Evolutionary conservation across 2,329 filamentous ascomycete species (phyloP).

Genomic region (Apiospora sp.): DNA sequence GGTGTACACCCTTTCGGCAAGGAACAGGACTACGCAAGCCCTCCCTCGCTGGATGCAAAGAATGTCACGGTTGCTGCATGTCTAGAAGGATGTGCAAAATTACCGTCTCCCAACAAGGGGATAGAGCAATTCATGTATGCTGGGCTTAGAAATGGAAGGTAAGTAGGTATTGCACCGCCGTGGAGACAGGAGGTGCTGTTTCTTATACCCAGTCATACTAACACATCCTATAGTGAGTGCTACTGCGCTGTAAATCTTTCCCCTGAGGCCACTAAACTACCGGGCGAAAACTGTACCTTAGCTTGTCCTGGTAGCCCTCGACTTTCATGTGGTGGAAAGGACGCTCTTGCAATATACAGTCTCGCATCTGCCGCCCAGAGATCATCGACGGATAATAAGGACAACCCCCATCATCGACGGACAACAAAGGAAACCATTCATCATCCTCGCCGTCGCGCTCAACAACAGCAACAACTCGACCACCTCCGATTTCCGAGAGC

Average conservation of each 20-base stretch:
- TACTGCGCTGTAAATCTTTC: conserved; percentile 29
- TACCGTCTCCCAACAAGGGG: conserved; percentile 25
- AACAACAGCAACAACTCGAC: neutral
- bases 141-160: conserved; percentile 39
- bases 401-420: neutral
- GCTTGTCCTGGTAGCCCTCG: conserved; percentile 36
- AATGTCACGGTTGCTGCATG: conserved; percentile 36
- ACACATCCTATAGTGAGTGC: conserved; percentile 34
- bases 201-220: neutral
- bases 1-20: conserved; percentile 33
- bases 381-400: neutral
- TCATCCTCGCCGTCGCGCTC: neutral
- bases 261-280: conserved; percentile 25
- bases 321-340: conserved; percentile 36
- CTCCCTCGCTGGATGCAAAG: conserved; percentile 28
- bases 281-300: conserved; percentile 33
- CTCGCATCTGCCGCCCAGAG: conserved; percentile 20
- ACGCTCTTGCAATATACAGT: conserved; percentile 36
- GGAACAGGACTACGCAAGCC: conserved; percentile 30
- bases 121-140: conserved; percentile 31
- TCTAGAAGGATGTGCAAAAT: conserved; percentile 34
- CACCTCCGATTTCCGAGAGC: neutral
- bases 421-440: neutral
- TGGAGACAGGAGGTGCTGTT: neutral
- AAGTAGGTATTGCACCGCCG: neutral